These are phyloP conservation scores for Fraxinus quadrangulata DNA, from an alignment of 257 asterid species.

Conservation along the genomic window DNA sequence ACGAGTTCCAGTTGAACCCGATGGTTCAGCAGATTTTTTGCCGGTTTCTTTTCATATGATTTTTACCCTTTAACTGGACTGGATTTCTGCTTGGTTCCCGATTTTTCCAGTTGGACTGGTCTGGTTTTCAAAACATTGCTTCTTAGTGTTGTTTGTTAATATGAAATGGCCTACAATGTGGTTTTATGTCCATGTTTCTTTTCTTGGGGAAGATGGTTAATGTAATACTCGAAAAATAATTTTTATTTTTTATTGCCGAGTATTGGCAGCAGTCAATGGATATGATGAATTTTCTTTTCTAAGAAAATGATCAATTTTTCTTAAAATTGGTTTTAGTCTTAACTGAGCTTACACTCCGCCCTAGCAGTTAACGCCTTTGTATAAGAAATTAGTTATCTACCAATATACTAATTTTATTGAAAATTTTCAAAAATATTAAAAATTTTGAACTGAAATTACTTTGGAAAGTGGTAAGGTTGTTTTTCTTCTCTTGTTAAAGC, in stretches of 20 bases:
- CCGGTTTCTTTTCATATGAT: too few species aligned
- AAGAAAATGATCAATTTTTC: neutral
- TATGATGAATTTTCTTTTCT: neutral
- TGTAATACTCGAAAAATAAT: neutral
- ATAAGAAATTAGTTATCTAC: neutral
- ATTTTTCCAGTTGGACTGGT: too few species aligned
- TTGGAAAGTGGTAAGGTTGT: neutral
- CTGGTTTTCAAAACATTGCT: too few species aligned
- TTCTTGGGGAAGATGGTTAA: neutral
- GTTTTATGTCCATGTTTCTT: neutral
- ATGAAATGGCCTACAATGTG: neutral
- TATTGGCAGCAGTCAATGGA: constrained; percentile 13
- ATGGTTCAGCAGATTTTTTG: too few species aligned
- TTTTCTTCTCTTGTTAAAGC: neutral
- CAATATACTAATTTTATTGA: neutral
- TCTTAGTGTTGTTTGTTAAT: neutral
- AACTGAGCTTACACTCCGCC: neutral
- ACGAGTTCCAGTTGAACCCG: too few species aligned
- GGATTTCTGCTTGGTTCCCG: too few species aligned
- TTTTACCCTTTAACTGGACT: too few species aligned
- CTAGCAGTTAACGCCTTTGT: neutral
- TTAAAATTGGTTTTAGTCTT: neutral
- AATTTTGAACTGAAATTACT: neutral
- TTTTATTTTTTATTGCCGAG: neutral
- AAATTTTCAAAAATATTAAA: too few species aligned